These are phyloP conservation scores for Myriosclerotinia curreyana DNA, from an alignment of 2,329 filamentous ascomycete genomes.

Conservation along the genomic window DNA sequence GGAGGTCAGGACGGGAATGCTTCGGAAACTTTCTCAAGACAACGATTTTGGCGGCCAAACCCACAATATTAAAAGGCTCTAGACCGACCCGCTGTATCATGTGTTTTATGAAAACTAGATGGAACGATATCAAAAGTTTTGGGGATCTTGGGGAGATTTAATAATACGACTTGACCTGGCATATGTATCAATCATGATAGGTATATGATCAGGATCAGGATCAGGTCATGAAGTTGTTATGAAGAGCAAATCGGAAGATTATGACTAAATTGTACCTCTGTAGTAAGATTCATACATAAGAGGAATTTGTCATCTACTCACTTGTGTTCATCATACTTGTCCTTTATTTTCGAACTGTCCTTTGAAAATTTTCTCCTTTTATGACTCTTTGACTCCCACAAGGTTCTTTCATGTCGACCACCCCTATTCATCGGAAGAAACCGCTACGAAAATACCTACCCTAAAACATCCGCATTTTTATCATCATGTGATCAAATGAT, in stretches of 20 bases:
- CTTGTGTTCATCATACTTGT: background rate
- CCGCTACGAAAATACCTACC: background rate
- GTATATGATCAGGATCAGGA: background rate
- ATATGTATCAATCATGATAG: background rate
- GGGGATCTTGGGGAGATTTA: background rate
- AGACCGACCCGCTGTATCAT: background rate
- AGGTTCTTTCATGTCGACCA: background rate
- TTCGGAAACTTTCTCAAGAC: slow-evolving; percentile 2
- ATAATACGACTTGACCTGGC: background rate
- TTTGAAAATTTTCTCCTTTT: background rate
- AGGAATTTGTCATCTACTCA: background rate
- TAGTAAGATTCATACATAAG: background rate
- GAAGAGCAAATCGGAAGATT: background rate
- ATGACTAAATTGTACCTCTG: background rate
- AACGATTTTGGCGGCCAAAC: slow-evolving; percentile 28
- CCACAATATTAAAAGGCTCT: slow-evolving; percentile 25
- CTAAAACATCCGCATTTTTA: background rate
- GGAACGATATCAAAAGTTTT: background rate
- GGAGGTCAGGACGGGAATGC: slow-evolving; percentile 2
- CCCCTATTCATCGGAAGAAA: slow-evolving; percentile 3
- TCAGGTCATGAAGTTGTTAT: background rate
- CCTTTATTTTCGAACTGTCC: background rate
- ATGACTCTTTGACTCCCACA: slow-evolving; percentile 5
- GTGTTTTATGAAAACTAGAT: background rate
- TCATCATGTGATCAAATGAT: slow-evolving; percentile 12